Percentiles rank a stretch among this genome's conserved stretches.
Conservation (phyloP, 768 basidiomycete species). For the Tylopilus sp. region DNA sequence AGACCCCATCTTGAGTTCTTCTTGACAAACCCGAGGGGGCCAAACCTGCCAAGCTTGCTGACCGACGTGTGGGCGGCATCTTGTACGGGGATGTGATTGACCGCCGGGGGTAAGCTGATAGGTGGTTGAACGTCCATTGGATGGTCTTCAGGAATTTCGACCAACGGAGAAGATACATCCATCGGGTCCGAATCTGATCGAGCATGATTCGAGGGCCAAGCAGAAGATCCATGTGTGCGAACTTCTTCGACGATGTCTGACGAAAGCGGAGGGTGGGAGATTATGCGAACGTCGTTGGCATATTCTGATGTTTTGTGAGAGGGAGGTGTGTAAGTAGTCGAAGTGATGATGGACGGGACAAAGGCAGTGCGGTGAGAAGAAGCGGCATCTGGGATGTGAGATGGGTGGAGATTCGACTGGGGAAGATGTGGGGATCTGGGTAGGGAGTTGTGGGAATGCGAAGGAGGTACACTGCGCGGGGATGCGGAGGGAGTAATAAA, state of each 20-base stretch:
- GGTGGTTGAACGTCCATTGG: constrained; percentile 50
- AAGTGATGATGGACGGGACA: constrained; percentile 38
- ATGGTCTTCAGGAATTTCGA: constrained; percentile 43
- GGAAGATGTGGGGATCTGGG: constrained; percentile 38
- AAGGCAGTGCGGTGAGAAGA: constrained; percentile 54
- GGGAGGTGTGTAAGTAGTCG: constrained; percentile 28
- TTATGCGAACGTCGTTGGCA: constrained; percentile 30
- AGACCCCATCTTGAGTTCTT: constrained; percentile 67
- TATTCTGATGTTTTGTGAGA: constrained; percentile 37
- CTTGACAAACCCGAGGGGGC: constrained; percentile 62
- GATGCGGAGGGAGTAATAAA: constrained; percentile 39
- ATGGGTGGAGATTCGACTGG: constrained; percentile 36
- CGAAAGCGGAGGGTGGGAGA: constrained; percentile 33
- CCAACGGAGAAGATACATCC: constrained; percentile 52
- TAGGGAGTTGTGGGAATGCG: constrained; percentile 47
- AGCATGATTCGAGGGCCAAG: constrained; percentile 29
- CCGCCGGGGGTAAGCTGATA: constrained; percentile 42
- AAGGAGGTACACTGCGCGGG: constrained; percentile 44
- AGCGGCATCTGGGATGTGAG: constrained; percentile 44
- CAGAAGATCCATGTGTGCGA: constrained; percentile 21
- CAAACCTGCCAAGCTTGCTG: constrained; percentile 56
- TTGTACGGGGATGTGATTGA: constrained; percentile 35
- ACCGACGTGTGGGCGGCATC: constrained; percentile 40
- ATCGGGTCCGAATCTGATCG: constrained; percentile 43
- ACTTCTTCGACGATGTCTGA: constrained; percentile 29